These are phyloP conservation scores for Populus deltoides DNA, from an alignment of 345 rosid species.

Conservation along the genomic window DNA sequence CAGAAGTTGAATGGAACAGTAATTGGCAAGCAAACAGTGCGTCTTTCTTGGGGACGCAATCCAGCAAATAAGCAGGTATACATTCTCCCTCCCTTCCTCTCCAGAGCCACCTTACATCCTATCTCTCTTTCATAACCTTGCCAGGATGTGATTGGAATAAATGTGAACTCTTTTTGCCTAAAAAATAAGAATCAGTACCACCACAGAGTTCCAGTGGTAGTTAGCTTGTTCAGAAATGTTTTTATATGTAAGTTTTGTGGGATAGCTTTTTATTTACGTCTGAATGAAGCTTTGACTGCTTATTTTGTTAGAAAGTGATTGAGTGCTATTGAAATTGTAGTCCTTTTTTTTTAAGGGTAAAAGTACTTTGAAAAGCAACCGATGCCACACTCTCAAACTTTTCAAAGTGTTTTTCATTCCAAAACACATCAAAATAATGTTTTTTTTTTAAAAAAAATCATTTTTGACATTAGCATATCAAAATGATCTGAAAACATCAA, in stretches of 20 bases:
- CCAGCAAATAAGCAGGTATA: constrained; percentile 76
- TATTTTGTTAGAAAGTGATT: neutral
- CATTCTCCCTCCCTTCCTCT: neutral
- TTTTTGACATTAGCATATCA: no score
- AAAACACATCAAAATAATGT: no score
- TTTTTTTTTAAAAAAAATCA: no score
- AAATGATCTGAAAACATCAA: no score
- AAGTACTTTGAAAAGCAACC: no score
- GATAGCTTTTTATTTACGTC: neutral
- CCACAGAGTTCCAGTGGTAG: neutral
- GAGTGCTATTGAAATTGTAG: neutral
- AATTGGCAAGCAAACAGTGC: constrained; percentile 68
- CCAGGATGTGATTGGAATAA: neutral
- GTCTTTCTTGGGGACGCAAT: constrained; percentile 86
- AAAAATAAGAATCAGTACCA: neutral
- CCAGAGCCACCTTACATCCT: neutral
- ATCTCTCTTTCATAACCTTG: neutral
- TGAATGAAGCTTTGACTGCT: neutral
- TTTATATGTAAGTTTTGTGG: neutral
- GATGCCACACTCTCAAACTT: no score
- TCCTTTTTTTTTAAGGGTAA: neutral
- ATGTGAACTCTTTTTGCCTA: neutral
- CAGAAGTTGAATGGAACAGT: constrained; percentile 61
- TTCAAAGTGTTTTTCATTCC: no score
- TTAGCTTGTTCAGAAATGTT: neutral